These are phyloP conservation scores for Onygenales sp. DNA, from an alignment of 2,329 filamentous ascomycete species.

Conservation along the genomic window DNA sequence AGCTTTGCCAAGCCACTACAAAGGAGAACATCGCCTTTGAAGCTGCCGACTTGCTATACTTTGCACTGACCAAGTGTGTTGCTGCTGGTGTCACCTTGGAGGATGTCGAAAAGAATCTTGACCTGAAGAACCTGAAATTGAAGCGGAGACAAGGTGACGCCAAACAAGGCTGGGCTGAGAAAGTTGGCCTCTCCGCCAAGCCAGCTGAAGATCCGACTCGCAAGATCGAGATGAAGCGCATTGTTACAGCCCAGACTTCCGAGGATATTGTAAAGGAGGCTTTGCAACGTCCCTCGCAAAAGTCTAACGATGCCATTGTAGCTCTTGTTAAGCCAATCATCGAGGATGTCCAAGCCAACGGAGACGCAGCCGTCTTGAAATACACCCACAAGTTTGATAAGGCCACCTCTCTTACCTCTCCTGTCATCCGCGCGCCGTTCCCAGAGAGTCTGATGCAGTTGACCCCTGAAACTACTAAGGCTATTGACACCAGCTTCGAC, in stretches of 20 bases:
- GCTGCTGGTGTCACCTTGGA: slow-evolving; percentile 74
- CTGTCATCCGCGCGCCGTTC: slow-evolving; percentile 85
- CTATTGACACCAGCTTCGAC: slow-evolving; percentile 89
- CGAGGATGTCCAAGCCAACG: slow-evolving; percentile 69
- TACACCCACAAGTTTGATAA: slow-evolving; percentile 99
- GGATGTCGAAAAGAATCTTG: slow-evolving; percentile 85
- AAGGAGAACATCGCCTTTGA: slow-evolving; percentile 85
- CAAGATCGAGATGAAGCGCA: slow-evolving; percentile 72
- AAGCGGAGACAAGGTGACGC: slow-evolving; percentile 89
- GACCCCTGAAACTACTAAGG: slow-evolving; percentile 69
- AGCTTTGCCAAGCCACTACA: slow-evolving; percentile 77
- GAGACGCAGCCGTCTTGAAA: slow-evolving; percentile 78
- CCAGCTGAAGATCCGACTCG: slow-evolving; percentile 46
- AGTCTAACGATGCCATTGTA: slow-evolving; percentile 88
- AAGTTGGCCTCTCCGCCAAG: slow-evolving; percentile 55
- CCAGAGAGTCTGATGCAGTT: slow-evolving; percentile 77
- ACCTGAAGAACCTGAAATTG: slow-evolving; percentile 91
- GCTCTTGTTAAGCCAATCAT: slow-evolving; percentile 87
- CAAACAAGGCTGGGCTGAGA: slow-evolving; percentile 84
- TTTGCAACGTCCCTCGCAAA: slow-evolving; percentile 83
- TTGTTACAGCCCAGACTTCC: slow-evolving; percentile 57
- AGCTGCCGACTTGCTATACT: slow-evolving; percentile 91
- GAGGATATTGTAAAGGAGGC: slow-evolving; percentile 59
- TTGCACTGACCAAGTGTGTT: slow-evolving; percentile 83
- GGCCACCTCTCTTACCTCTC: slow-evolving; percentile 79